phyloP scores from a whole-genome alignment of 495 filamentous ascomycete genomes.

The Bathelium albidoporum region DNA sequence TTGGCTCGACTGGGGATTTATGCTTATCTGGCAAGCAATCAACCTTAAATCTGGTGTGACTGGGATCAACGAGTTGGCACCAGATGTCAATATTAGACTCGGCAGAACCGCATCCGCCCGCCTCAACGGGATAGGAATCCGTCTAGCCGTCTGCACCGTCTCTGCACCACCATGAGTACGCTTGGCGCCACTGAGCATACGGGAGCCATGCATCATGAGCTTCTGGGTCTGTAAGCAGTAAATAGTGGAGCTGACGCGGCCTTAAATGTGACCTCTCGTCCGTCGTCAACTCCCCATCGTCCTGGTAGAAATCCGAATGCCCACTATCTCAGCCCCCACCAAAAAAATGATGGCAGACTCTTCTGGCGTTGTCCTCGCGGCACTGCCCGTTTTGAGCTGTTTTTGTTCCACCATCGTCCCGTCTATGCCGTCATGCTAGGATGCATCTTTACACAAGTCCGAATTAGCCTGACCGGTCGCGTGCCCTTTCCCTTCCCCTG shows the following conservation, averaged over 20 bases:
- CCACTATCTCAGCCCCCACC: neutral
- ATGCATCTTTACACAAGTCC: neutral
- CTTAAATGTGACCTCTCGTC: neutral
- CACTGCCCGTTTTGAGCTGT: neutral
- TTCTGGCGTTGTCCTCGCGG: neutral
- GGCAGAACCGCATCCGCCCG: neutral
- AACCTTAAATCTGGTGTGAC: neutral
- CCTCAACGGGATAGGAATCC: neutral
- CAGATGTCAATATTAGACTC: neutral
- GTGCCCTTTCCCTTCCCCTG: neutral
- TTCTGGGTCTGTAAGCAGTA: neutral
- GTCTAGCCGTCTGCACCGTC: neutral
- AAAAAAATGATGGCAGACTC: neutral
- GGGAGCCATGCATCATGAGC: neutral
- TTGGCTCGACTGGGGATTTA: neutral
- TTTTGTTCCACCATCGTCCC: neutral
- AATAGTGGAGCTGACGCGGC: neutral
- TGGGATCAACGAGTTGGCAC: neutral
- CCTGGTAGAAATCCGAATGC: neutral
- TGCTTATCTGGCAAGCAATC: conserved; percentile 1
- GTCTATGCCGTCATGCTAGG: neutral
- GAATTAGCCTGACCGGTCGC: neutral
- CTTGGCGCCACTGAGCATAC: neutral
- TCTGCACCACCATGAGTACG: neutral
- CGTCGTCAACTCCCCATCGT: no score